phyloP scores from a whole-genome alignment of 2,329 filamentous ascomycete species.

The Mycosphaerella sp. region DNA sequence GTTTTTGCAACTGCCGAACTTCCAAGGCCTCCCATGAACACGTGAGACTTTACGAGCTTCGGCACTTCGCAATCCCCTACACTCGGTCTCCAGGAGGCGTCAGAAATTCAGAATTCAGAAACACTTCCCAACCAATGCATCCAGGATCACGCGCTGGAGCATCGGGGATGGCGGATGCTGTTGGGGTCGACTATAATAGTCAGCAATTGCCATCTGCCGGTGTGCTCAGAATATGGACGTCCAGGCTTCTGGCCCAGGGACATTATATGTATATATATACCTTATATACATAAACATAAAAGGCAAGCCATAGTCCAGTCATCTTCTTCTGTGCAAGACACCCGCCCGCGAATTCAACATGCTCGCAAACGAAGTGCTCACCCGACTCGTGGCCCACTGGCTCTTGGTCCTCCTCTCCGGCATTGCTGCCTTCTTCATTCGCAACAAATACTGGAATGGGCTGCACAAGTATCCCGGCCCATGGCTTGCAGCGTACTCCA shows the following conservation, averaged over 20 bases:
- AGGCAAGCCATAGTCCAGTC: neutral
- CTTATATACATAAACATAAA: no score
- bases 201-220: neutral
- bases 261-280: neutral
- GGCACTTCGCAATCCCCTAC: neutral
- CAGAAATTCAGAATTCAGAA: no score
- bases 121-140: no score
- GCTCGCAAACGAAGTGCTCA: constrained; percentile 28
- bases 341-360: constrained; percentile 24
- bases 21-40: neutral
- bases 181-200: neutral
- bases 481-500: constrained; percentile 59
- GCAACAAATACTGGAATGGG: constrained; percentile 49
- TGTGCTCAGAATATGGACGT: neutral
- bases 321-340: neutral
- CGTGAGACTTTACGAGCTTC: neutral
- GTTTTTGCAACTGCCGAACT: neutral
- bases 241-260: neutral
- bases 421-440: constrained; percentile 35
- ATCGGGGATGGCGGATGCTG: neutral
- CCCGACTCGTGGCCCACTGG: constrained; percentile 38
- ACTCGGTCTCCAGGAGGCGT: neutral
- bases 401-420: constrained; percentile 33
- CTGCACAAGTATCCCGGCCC: constrained; percentile 69
- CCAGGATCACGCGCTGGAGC: neutral